These are phyloP conservation scores for Beauveria bassiana DNA, from an alignment of 2,329 filamentous ascomycete genomes.

Conservation along the genomic window DNA sequence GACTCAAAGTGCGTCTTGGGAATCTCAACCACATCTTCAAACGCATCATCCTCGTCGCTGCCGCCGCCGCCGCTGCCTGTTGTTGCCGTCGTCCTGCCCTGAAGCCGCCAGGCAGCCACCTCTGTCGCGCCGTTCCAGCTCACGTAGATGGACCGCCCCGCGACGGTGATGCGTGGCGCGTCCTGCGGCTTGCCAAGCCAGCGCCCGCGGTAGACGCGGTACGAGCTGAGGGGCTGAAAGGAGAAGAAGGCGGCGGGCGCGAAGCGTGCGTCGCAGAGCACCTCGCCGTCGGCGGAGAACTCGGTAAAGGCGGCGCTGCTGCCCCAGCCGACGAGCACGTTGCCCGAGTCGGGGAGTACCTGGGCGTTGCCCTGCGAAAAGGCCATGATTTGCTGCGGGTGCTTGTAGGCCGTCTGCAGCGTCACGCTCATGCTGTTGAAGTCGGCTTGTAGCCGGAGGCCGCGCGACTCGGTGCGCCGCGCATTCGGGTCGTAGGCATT, in stretches of 20 bases:
- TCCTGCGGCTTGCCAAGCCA: constrained; percentile 11
- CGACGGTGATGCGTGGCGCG: constrained; percentile 8
- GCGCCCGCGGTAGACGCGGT: constrained; percentile 6
- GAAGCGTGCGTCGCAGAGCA: constrained; percentile 37
- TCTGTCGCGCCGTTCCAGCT: constrained; percentile 15
- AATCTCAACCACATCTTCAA: neutral
- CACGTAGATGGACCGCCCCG: neutral
- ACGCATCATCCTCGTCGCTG: neutral
- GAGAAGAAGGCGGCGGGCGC: constrained; percentile 10
- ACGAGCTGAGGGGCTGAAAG: constrained; percentile 12
- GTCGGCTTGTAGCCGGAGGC: constrained; percentile 37
- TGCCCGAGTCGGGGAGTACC: constrained; percentile 37
- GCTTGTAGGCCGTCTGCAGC: constrained; percentile 37
- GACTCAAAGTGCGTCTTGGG: constrained; percentile 6
- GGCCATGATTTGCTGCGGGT: constrained; percentile 39
- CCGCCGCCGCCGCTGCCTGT: neutral
- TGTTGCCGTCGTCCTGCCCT: neutral
- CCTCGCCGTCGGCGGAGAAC: constrained; percentile 34
- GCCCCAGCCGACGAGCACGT: constrained; percentile 50
- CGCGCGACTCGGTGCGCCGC: constrained; percentile 26
- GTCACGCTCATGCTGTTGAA: constrained; percentile 34
- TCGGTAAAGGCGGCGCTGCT: constrained; percentile 38
- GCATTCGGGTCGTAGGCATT: constrained; percentile 28
- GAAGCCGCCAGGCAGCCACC: constrained; percentile 10
- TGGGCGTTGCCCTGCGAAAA: constrained; percentile 44